A percentile compares a stretch with the other conserved stretches of the same genome.
Evolutionary conservation across 257 asterid genomes (phyloP).

Genomic region (Fraxinus quadrangulata): DNA sequence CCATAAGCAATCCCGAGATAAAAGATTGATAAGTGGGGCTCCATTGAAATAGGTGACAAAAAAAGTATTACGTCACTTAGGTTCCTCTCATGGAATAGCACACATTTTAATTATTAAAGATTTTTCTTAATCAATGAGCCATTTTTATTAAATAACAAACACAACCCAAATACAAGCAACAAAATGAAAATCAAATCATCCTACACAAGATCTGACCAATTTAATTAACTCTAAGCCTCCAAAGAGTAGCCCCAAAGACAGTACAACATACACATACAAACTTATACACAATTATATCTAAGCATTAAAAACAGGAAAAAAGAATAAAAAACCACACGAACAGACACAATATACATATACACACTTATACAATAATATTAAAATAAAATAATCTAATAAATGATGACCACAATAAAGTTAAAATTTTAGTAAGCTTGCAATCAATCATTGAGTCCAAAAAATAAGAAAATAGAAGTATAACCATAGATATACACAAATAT

Average conservation of each 20-base stretch:
- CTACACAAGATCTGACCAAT: slow-evolving; percentile 22
- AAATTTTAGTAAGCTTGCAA: no score
- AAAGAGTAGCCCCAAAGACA: no score
- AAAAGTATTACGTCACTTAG: not conserved
- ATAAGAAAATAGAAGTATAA: no score
- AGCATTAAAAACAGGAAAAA: not conserved
- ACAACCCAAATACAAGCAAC: no score
- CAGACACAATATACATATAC: not conserved
- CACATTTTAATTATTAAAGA: slow-evolving; percentile 1
- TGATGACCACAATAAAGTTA: not conserved
- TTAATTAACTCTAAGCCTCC: not conserved
- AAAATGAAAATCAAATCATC: not conserved
- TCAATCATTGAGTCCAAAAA: no score
- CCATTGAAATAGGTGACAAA: not conserved
- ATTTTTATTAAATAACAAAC: not conserved
- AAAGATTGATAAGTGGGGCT: not conserved
- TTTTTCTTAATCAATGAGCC: slow-evolving; percentile 15
- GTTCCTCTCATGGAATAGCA: slow-evolving; percentile 4
- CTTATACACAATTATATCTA: not conserved
- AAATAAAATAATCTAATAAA: not conserved
- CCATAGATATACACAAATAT: no score
- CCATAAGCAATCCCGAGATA: not conserved
- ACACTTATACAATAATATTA: not conserved
- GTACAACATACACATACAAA: not conserved
- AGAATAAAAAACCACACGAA: not conserved